Conservation (phyloP, 2,329 filamentous ascomycete genomes). For the Ophiostoma fasciatum region DNA sequence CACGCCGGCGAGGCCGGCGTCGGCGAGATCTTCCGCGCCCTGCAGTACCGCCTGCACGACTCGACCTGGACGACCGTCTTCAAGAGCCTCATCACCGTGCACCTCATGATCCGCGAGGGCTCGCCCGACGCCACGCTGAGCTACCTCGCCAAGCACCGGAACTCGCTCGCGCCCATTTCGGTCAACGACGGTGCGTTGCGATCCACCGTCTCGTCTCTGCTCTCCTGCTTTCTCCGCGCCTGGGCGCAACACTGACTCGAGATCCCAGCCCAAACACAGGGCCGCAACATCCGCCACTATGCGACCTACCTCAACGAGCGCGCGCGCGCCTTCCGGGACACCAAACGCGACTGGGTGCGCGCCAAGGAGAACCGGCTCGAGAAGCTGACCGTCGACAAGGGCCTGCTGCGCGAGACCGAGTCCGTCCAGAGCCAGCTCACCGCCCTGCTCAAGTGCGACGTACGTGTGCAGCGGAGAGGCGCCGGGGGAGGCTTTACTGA, state of each 20-base stretch:
- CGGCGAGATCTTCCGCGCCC: conserved; percentile 83
- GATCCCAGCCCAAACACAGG: conserved; percentile 86
- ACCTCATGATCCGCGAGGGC: conserved; percentile 95
- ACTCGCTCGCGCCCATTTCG: conserved; percentile 71
- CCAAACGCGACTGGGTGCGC: conserved; percentile 80
- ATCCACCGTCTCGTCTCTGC: no score
- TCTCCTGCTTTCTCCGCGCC: no score
- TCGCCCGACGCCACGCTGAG: conserved; percentile 75
- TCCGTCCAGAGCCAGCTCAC: conserved; percentile 76
- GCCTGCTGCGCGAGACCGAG: conserved; percentile 81
- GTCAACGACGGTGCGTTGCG: conserved; percentile 69
- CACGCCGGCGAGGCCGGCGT: conserved; percentile 90
- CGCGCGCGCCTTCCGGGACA: conserved; percentile 67
- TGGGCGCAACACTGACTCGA: no score
- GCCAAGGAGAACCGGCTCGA: conserved; percentile 71
- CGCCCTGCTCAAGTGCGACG: conserved; percentile 78
- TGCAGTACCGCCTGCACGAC: conserved; percentile 79
- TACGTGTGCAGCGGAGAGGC: conserved; percentile 31
- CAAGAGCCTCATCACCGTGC: conserved; percentile 90
- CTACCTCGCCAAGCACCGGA: conserved; percentile 70
- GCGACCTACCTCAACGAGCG: conserved; percentile 73
- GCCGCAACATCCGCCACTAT: conserved; percentile 86
- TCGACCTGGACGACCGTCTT: conserved; percentile 99
- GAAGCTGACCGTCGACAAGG: conserved; percentile 78
- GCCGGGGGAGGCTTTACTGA: background rate